These are phyloP conservation scores for Trichoderma hamatum DNA, from an alignment of 2,329 filamentous ascomycete genomes.

Conservation along the genomic window DNA sequence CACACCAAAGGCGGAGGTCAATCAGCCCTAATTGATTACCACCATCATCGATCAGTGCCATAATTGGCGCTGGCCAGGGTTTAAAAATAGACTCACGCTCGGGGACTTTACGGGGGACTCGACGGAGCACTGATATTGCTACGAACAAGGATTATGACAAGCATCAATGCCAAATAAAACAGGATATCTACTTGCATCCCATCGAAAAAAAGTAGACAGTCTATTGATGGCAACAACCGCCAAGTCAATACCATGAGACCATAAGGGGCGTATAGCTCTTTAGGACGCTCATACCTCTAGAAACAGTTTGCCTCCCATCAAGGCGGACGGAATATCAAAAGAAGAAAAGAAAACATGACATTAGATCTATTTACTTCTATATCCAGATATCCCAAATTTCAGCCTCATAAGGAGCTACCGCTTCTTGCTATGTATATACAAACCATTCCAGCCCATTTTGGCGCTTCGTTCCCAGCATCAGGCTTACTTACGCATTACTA, in stretches of 20 bases:
- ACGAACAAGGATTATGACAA: background rate
- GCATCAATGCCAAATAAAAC: background rate
- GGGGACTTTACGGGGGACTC: background rate
- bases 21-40: conserved; percentile 4
- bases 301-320: background rate
- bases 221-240: background rate
- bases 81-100: background rate
- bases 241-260: no score
- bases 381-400: no score
- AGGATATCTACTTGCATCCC: background rate
- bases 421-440: background rate
- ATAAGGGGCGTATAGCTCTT: background rate
- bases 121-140: background rate
- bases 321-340: background rate
- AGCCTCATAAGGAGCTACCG: no score
- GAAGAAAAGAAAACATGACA: background rate
- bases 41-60: background rate
- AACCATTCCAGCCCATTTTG: background rate
- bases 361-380: no score
- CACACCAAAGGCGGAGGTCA: background rate
- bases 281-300: background rate
- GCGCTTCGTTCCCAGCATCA: background rate
- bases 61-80: background rate
- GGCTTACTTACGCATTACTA: background rate
- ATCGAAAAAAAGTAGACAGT: background rate